Evolutionary conservation across 2,329 filamentous ascomycete genomes (phyloP).

Genomic region (Beauveria rudraprayagi): DNA sequence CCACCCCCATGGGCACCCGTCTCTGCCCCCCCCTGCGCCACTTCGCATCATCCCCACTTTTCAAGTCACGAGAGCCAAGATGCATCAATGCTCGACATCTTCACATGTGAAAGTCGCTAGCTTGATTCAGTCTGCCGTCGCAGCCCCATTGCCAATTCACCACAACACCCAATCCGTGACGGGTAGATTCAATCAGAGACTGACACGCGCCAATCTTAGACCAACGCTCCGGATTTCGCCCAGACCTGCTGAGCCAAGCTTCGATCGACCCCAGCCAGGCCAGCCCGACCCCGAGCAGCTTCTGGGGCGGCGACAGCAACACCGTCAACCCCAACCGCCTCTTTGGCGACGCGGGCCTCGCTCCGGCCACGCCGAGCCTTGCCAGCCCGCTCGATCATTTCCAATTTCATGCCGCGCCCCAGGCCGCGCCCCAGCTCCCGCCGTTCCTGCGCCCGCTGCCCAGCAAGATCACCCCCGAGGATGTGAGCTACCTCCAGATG

Average conservation of each 20-base stretch:
- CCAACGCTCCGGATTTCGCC: constrained; percentile 11
- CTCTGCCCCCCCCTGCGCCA: not conserved
- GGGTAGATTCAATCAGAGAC: not conserved
- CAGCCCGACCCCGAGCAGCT: constrained; percentile 13
- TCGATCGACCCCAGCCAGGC: constrained; percentile 3
- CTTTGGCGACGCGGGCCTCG: constrained; percentile 31
- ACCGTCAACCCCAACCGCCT: constrained; percentile 27
- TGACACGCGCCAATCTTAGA: constrained; percentile 10
- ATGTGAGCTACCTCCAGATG: constrained; percentile 71
- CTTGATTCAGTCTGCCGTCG: not conserved
- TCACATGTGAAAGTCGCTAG: constrained; percentile 17
- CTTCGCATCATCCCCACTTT: constrained; percentile 7
- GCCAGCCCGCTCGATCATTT: constrained; percentile 33
- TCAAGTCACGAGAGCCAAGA: constrained; percentile 12
- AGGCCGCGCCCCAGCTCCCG: constrained; percentile 41
- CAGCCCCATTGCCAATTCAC: not conserved
- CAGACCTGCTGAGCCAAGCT: constrained; percentile 9
- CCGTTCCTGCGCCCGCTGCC: constrained; percentile 74
- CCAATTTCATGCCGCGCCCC: not conserved
- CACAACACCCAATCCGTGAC: not conserved
- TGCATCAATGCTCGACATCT: constrained; percentile 11
- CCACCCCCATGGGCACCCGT: constrained; percentile 12
- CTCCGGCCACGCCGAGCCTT: constrained; percentile 36
- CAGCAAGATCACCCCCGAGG: constrained; percentile 66
- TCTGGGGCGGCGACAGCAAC: constrained; percentile 17